Conservation (phyloP, 2,329 filamentous ascomycete genomes). For the Pseudocercospora macadamiae region DNA sequence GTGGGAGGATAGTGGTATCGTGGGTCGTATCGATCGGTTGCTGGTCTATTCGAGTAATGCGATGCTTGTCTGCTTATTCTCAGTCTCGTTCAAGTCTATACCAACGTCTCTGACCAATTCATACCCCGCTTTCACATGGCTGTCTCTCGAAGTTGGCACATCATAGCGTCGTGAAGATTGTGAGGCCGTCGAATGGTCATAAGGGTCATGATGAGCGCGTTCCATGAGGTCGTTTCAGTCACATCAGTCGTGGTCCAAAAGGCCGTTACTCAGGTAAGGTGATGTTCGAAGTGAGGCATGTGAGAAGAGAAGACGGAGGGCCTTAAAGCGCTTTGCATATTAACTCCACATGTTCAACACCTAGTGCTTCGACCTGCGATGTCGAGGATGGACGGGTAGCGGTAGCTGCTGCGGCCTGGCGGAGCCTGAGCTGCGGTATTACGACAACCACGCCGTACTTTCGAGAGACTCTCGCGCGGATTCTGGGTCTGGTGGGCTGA, state of each 20-base stretch:
- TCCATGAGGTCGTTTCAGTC: slow-evolving; percentile 16
- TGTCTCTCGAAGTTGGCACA: not conserved
- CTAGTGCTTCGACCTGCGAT: not conserved
- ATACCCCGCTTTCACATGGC: slow-evolving; percentile 13
- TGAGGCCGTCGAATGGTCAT: slow-evolving; percentile 9
- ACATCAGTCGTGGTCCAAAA: slow-evolving; percentile 9
- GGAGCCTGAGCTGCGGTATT: slow-evolving; percentile 2
- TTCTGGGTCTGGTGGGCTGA: slow-evolving; percentile 3
- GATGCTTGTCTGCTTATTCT: not conserved
- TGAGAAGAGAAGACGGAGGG: not conserved
- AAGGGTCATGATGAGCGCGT: slow-evolving; percentile 13
- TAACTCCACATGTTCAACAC: slow-evolving; percentile 8
- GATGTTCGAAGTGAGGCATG: not conserved
- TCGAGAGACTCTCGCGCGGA: too few relatives aligned
- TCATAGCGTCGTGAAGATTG: slow-evolving; percentile 16
- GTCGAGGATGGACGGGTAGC: not conserved
- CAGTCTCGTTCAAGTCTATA: not conserved
- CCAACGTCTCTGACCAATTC: not conserved
- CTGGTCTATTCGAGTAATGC: slow-evolving; percentile 9
- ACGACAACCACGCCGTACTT: not conserved
- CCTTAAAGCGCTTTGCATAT: not conserved
- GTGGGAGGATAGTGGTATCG: slow-evolving; percentile 37
- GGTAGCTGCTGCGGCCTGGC: not conserved
- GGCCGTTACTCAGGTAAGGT: not conserved
- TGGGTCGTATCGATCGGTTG: slow-evolving; percentile 22